Evolutionary conservation across 169 alveolate genomes (phyloP).

Genomic region (Toxoplasma gondii): DNA sequence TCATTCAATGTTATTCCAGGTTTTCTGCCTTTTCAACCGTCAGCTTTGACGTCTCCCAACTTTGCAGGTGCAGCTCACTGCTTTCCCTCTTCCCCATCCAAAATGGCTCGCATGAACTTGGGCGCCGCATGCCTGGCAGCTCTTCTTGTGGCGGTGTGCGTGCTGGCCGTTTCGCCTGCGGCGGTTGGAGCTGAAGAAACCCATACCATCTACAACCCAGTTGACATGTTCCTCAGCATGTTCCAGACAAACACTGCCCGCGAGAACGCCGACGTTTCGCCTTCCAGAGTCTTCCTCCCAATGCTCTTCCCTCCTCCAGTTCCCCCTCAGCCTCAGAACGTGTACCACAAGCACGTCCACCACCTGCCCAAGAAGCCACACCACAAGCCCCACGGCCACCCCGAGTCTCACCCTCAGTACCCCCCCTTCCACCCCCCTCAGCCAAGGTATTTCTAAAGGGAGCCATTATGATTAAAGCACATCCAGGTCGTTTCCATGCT

Average conservation of each 20-base stretch:
- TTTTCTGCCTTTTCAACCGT: neutral
- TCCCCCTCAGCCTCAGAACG: conserved; percentile 26
- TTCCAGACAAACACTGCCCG: neutral
- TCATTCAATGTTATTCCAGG: neutral
- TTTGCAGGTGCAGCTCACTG: neutral
- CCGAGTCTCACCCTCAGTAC: neutral
- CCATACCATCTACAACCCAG: neutral
- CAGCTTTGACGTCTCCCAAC: neutral
- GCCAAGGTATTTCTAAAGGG: conserved; percentile 11
- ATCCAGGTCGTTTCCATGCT: neutral
- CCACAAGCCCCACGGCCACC: conserved; percentile 2
- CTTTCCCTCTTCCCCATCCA: neutral
- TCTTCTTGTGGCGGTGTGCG: neutral
- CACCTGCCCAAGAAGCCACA: conserved; percentile 7
- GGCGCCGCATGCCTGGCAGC: neutral
- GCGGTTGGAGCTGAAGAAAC: neutral
- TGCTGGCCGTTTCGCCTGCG: neutral
- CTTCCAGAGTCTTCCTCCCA: conserved; percentile 20
- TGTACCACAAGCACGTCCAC: conserved; percentile 37
- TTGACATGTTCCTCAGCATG: conserved; percentile 15
- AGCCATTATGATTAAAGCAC: neutral
- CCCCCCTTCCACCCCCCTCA: neutral
- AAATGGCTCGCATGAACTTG: neutral
- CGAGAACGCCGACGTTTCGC: neutral
- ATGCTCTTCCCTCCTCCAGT: conserved; percentile 10